Evolutionary conservation across 2,329 filamentous ascomycete genomes (phyloP).

Genomic region (Ophiostoma triangulosporum): DNA sequence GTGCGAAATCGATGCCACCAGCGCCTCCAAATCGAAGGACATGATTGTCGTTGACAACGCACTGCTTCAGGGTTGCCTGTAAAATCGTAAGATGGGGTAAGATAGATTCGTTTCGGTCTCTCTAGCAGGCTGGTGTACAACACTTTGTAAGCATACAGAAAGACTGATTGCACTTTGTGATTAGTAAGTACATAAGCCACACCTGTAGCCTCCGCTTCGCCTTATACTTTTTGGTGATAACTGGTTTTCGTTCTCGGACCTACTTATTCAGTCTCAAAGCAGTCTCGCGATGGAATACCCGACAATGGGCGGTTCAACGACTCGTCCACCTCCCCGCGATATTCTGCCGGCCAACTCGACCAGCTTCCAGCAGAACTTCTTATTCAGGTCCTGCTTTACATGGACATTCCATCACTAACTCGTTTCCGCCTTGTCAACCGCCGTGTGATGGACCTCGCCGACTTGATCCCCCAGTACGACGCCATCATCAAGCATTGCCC

Average conservation of each 20-base stretch:
- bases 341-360: conserved; percentile 17
- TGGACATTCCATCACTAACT: conserved; percentile 22
- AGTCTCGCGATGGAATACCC: too few species aligned
- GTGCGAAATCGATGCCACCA: conserved; percentile 1
- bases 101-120: too few species aligned
- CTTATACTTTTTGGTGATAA: too few species aligned
- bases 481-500: background rate
- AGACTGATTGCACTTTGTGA: background rate
- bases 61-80: background rate
- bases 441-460: conserved; percentile 4
- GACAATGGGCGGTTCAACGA: too few species aligned
- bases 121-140: background rate
- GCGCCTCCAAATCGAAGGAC: background rate
- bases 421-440: conserved; percentile 21
- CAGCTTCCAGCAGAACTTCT: conserved; percentile 20
- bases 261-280: too few species aligned
- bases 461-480: conserved; percentile 4
- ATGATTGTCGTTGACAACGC: background rate
- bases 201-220: too few species aligned
- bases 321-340: too few species aligned
- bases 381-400: conserved; percentile 16
- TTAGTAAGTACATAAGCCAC: too few species aligned
- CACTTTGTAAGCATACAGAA: background rate
- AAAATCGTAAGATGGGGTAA: background rate
- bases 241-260: too few species aligned